phyloP scores from a whole-genome alignment of 1,284 basidiomycete species.

The Sanghuangporus sanghuang region DNA sequence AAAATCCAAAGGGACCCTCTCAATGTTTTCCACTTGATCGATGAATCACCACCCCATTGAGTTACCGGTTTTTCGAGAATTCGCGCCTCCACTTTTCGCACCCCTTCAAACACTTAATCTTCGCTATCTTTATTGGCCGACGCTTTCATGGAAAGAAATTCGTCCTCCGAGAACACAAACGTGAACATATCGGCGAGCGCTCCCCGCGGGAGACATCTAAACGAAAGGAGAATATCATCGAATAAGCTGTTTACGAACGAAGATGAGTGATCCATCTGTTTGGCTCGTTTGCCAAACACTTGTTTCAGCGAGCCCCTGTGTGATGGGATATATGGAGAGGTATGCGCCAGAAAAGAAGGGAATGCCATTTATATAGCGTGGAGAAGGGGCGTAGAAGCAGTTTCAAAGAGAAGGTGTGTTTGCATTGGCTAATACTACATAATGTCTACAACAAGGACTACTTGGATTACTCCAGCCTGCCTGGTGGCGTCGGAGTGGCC shows the following conservation, averaged over 20 bases:
- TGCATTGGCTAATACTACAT: background rate
- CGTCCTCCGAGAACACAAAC: background rate
- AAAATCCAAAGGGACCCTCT: conserved; percentile 1
- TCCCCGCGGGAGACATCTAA: background rate
- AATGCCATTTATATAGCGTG: background rate
- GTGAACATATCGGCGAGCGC: background rate
- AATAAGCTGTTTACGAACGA: background rate
- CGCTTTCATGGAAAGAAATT: conserved; percentile 1
- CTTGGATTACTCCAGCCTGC: background rate
- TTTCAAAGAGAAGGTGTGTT: background rate
- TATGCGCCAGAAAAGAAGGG: background rate
- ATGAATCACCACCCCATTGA: background rate
- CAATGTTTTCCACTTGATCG: background rate
- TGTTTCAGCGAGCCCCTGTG: conserved; percentile 2
- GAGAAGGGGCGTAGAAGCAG: background rate
- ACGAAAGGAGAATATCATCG: background rate
- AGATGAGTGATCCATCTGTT: background rate
- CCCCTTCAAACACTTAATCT: background rate
- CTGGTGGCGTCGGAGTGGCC: background rate
- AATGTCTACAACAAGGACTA: background rate
- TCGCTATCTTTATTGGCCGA: background rate
- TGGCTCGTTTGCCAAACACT: conserved; percentile 5
- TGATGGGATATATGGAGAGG: background rate
- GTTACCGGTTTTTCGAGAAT: background rate
- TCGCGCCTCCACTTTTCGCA: background rate